These are phyloP conservation scores for Erythrophleum fordii DNA, from an alignment of 306 rosid genomes.

Conservation along the genomic window DNA sequence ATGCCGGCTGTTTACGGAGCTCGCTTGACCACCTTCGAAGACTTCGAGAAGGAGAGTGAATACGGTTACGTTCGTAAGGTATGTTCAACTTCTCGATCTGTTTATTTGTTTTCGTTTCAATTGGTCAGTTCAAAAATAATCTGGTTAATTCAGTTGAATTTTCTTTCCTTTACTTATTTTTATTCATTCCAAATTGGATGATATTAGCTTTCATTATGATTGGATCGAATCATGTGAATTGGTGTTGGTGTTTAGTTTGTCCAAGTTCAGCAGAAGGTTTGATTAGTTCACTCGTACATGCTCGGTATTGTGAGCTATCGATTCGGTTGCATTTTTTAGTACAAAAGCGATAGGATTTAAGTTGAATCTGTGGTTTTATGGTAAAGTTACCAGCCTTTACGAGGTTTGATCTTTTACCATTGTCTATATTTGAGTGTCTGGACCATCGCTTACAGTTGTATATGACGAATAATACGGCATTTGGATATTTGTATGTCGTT, in stretches of 20 bases:
- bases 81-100: slow-evolving; percentile 20
- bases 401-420: slow-evolving; percentile 16
- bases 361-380: background rate
- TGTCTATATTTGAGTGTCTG: background rate
- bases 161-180: slow-evolving; percentile 1
- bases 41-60: slow-evolving; percentile 98
- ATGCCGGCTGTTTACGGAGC: slow-evolving; percentile 95
- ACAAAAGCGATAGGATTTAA: background rate
- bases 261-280: slow-evolving; percentile 5
- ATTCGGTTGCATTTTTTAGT: background rate
- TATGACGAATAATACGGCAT: background rate
- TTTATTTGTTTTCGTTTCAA: background rate
- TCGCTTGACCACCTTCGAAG: slow-evolving; percentile 95
- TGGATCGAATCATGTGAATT: background rate
- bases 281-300: background rate
- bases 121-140: background rate
- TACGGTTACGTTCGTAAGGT: slow-evolving; percentile 99
- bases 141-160: background rate
- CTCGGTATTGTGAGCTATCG: slow-evolving; percentile 1
- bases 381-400: background rate
- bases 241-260: background rate
- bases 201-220: background rate
- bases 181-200: background rate
- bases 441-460: background rate
- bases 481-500: background rate